Conservation (phyloP, 345 rosid genomes). For the Hibiscus syriacus region DNA sequence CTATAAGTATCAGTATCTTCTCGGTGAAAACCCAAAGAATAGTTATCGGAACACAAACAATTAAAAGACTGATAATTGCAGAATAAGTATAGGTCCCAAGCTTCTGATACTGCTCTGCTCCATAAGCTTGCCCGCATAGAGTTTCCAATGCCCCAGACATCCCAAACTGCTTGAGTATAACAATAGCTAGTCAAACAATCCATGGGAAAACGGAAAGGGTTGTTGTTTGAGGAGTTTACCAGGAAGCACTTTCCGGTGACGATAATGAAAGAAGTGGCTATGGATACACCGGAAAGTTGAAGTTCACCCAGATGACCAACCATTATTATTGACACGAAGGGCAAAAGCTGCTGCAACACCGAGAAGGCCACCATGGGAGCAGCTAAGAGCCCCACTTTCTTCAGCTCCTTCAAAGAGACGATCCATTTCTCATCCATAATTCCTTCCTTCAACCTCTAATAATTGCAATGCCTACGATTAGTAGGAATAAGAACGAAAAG, state of each 20-base stretch:
- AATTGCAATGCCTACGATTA: background rate
- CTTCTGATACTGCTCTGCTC: constrained; percentile 18
- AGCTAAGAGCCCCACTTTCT: constrained; percentile 14
- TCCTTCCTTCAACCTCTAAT: background rate
- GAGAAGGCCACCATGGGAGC: constrained; percentile 19
- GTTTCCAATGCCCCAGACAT: constrained; percentile 22
- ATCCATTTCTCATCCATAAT: constrained; percentile 5
- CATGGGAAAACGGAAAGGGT: background rate
- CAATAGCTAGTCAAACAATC: background rate
- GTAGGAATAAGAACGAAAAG: background rate
- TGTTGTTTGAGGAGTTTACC: background rate
- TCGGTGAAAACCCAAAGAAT: constrained; percentile 14
- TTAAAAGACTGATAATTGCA: constrained; percentile 7
- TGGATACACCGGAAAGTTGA: constrained; percentile 17
- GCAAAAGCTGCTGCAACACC: constrained; percentile 16
- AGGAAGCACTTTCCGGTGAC: constrained; percentile 21
- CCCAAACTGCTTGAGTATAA: constrained; percentile 7
- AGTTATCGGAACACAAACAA: constrained; percentile 12
- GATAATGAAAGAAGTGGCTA: constrained; percentile 17
- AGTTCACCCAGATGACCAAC: constrained; percentile 23
- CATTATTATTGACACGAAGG: constrained; percentile 17
- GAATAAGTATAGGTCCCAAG: constrained; percentile 13
- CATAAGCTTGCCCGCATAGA: constrained; percentile 20
- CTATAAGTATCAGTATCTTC: constrained; percentile 16
- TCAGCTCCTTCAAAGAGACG: constrained; percentile 14